Evolutionary conservation across 768 basidiomycete genomes (phyloP).

Genomic region (Gymnopilus dilepis): DNA sequence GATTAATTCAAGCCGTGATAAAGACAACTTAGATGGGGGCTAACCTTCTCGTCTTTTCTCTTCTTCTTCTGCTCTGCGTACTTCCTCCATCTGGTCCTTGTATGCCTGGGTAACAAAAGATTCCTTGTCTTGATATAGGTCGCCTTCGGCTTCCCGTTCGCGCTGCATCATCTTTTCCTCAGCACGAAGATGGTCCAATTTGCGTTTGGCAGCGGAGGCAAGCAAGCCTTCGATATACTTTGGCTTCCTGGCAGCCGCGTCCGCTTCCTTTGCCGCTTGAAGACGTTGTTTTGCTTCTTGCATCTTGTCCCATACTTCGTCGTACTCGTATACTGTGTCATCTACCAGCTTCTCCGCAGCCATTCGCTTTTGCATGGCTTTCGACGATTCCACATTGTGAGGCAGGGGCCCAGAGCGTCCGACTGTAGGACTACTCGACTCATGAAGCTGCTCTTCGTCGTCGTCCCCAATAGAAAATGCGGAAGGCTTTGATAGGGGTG

Average conservation of each 20-base stretch:
- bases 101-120: constrained; percentile 98
- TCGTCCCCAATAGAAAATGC: constrained; percentile 70
- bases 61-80: constrained; percentile 90
- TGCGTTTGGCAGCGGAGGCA: constrained; percentile 81
- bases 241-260: constrained; percentile 84
- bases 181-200: constrained; percentile 87
- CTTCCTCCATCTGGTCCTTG: constrained; percentile 94
- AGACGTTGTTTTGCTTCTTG: constrained; percentile 81
- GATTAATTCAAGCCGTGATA: background rate
- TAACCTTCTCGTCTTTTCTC: constrained; percentile 87
- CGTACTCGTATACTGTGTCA: constrained; percentile 88
- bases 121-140: constrained; percentile 93
- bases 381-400: constrained; percentile 64
- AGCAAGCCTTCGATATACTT: constrained; percentile 91
- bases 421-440: constrained; percentile 43
- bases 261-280: constrained; percentile 78
- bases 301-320: constrained; percentile 96
- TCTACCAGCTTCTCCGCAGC: constrained; percentile 83
- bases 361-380: constrained; percentile 72
- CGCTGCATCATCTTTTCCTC: constrained; percentile 98
- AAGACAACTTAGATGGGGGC: too few species aligned
- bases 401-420: constrained; percentile 62
- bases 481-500: constrained; percentile 60
- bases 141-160: constrained; percentile 92
- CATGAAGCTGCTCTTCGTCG: constrained; percentile 57